Evolutionary conservation across 2,329 filamentous ascomycete species (phyloP).

Genomic region (Emmonsiellopsis sp.): DNA sequence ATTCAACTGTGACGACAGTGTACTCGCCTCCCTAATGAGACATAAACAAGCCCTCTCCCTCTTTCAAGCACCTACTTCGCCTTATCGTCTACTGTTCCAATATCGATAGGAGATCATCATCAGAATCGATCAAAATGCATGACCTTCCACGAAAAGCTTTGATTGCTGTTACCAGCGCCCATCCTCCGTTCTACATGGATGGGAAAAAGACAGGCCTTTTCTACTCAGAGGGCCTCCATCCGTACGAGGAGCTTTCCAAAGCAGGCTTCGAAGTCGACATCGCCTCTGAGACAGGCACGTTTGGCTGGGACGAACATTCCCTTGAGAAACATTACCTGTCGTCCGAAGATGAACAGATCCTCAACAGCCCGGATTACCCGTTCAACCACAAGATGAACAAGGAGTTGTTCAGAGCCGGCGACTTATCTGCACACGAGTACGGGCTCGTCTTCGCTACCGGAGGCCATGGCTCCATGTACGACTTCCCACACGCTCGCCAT

Average conservation of each 20-base stretch:
- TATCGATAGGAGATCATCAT: neutral
- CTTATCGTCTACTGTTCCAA: neutral
- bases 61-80: neutral
- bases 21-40: neutral
- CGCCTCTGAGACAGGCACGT: constrained; percentile 36
- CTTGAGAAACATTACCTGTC: constrained; percentile 30
- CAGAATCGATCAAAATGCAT: constrained; percentile 5
- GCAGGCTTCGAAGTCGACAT: constrained; percentile 42
- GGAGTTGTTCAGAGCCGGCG: constrained; percentile 13
- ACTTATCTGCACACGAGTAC: constrained; percentile 14
- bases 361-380: constrained; percentile 30
- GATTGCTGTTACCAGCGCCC: constrained; percentile 17
- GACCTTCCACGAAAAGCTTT: constrained; percentile 13
- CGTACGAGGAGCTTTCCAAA: constrained; percentile 11
- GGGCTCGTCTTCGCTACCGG: constrained; percentile 13
- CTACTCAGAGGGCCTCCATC: constrained; percentile 13
- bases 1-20: neutral
- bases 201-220: constrained; percentile 17
- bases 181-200: constrained; percentile 19
- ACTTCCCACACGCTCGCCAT: constrained; percentile 36
- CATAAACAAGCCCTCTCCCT: neutral
- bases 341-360: constrained; percentile 29
- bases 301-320: constrained; percentile 35
- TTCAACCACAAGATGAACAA: constrained; percentile 40
- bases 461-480: constrained; percentile 36